phyloP scores from a whole-genome alignment of 192 early-diverging fungal genomes.

The Coemansia sp. region DNA sequence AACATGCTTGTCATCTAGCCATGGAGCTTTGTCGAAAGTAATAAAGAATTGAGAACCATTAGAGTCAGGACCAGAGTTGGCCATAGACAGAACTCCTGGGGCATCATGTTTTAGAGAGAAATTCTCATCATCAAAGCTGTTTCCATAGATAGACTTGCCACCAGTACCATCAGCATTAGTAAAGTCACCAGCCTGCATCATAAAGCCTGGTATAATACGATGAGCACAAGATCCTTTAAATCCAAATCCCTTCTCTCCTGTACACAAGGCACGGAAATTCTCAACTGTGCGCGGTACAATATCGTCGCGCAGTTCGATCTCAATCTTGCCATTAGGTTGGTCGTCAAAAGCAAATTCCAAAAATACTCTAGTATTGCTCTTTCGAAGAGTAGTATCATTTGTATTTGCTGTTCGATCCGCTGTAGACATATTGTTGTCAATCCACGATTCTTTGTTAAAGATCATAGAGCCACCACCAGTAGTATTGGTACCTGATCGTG shows the following conservation, averaged over 20 bases:
- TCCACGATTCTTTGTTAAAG: conserved; percentile 31
- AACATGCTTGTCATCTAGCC: conserved; percentile 79
- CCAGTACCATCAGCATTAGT: conserved; percentile 76
- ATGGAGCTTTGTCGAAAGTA: conserved; percentile 69
- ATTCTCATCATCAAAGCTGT: conserved; percentile 76
- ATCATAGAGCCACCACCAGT: conserved; percentile 8
- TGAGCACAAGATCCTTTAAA: conserved; percentile 80
- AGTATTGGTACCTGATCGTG: conserved; percentile 58
- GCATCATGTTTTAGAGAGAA: conserved; percentile 68
- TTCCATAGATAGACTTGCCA: conserved; percentile 79
- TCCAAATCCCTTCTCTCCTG: conserved; percentile 52
- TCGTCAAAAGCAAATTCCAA: conserved; percentile 38
- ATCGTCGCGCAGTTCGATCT: conserved; percentile 39
- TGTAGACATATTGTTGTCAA: conserved; percentile 21
- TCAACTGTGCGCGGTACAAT: conserved; percentile 35
- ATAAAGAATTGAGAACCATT: conserved; percentile 89
- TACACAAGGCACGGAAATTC: conserved; percentile 42
- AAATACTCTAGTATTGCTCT: conserved; percentile 25
- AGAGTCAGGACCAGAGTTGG: conserved; percentile 73
- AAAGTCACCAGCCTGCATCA: conserved; percentile 90
- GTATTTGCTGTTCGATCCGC: background rate
- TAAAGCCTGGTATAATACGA: conserved; percentile 81
- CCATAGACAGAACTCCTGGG: conserved; percentile 77
- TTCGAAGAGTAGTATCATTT: background rate
- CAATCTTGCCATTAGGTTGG: conserved; percentile 27